These are phyloP conservation scores for Cryptomeria japonica DNA, from an alignment of 75 land plant species.

Conservation along the genomic window DNA sequence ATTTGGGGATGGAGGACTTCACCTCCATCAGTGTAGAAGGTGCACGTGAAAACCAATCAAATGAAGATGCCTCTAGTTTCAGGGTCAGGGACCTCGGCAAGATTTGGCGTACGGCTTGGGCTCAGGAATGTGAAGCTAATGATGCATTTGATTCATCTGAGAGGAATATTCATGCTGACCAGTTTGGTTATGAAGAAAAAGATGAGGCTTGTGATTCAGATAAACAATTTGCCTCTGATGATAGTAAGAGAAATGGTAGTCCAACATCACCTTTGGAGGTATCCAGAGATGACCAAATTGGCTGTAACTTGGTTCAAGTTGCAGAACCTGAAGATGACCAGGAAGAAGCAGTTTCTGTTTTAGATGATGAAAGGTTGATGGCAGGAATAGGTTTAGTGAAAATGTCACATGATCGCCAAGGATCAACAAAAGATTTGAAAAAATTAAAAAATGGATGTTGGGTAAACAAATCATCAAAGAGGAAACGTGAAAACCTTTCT, in stretches of 20 bases:
- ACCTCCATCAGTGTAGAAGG: conserved; percentile 21
- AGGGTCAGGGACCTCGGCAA: conserved; percentile 73
- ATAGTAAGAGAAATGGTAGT: conserved; percentile 45
- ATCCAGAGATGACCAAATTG: conserved; percentile 49
- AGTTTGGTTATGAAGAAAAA: conserved; percentile 19
- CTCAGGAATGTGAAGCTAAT: conserved; percentile 38
- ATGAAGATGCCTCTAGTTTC: conserved; percentile 33
- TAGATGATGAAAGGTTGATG: conserved; percentile 28
- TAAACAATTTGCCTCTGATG: conserved; percentile 16
- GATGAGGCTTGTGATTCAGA: conserved; percentile 32
- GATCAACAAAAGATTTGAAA: conserved; percentile 23
- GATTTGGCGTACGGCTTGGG: conserved; percentile 53
- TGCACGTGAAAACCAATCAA: neutral
- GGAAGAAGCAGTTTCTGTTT: conserved; percentile 26
- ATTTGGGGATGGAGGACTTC: conserved; percentile 12
- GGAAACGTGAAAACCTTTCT: conserved; percentile 21
- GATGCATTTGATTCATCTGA: conserved; percentile 31
- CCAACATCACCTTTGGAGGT: conserved; percentile 50
- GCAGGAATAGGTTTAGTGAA: conserved; percentile 2
- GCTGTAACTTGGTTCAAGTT: conserved; percentile 31
- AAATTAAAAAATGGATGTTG: conserved; percentile 21
- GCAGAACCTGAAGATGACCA: conserved; percentile 44
- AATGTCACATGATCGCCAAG: neutral
- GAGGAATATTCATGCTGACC: conserved; percentile 21
- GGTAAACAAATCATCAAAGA: conserved; percentile 12